phyloP scores from a whole-genome alignment of 1,139 yeast genomes.

The Nakaseomyces kungkrabaensis region DNA sequence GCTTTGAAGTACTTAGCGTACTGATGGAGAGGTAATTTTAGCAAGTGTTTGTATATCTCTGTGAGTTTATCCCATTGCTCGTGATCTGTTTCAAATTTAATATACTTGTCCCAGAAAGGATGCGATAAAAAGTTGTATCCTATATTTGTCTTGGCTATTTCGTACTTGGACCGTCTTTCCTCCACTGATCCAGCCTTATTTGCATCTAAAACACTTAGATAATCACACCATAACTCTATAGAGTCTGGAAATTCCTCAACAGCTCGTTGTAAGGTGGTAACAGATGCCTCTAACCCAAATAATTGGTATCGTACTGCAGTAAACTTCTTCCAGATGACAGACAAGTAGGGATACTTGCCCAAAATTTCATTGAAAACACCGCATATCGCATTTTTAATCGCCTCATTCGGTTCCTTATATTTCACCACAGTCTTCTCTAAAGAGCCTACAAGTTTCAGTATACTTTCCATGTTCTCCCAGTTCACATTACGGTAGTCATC shows the following conservation, averaged over 20 bases:
- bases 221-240: slow-evolving; percentile 59
- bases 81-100: slow-evolving; percentile 38
- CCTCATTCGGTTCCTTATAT: slow-evolving; percentile 29
- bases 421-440: slow-evolving; percentile 29
- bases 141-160: slow-evolving; percentile 33
- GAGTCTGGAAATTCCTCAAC: slow-evolving; percentile 45
- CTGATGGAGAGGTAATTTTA: slow-evolving; percentile 54
- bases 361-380: slow-evolving; percentile 35
- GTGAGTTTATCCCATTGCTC: slow-evolving; percentile 27
- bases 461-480: slow-evolving; percentile 22
- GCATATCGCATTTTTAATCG: slow-evolving; percentile 26
- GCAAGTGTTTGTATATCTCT: slow-evolving; percentile 35
- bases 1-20: slow-evolving; percentile 54
- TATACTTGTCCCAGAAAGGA: slow-evolving; percentile 54
- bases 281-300: slow-evolving; percentile 43
- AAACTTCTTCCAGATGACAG: slow-evolving; percentile 53
- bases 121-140: slow-evolving; percentile 56
- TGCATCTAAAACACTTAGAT: slow-evolving; percentile 41
- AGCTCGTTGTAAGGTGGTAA: slow-evolving; percentile 38
- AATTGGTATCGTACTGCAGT: slow-evolving; percentile 45
- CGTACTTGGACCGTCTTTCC: slow-evolving; percentile 34
- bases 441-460: slow-evolving; percentile 21
- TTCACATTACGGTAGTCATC: slow-evolving; percentile 15
- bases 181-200: slow-evolving; percentile 27
- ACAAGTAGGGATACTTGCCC: slow-evolving; percentile 44